Evolutionary conservation across 768 basidiomycete species (phyloP), one percentile per base, ranked within the genome.

Genomic region (Hygrocybe coccinea): DNA sequence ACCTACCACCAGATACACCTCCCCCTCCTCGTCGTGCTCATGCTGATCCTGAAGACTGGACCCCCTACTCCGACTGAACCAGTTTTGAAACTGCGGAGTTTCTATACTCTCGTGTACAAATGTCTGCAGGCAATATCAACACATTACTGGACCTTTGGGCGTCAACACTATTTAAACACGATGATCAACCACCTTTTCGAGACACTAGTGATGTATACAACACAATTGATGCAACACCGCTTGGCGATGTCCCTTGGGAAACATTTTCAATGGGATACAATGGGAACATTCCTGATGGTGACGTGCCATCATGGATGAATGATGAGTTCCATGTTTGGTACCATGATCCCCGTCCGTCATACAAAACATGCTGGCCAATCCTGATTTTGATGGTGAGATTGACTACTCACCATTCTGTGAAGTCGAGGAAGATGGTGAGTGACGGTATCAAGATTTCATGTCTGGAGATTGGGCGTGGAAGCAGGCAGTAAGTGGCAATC

Each of bases 401-500:
- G 57, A 71, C 44, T 59, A 38, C 19, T 38, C 62, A 0, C 70
- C 70, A 5, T 67, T 65, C 53, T 57, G 36, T 11, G 10, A 11
- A 11, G 38, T 5, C 29, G 66, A 68, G 15, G 46, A 52, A 0
- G 45, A 64, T 7, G 69, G 66, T 0, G 60, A 66, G 21, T 56
- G 68, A 0, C 62, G 59, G 5, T 74, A 61, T 51, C 39, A 44
- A 2, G 63, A 77, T 60, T 60, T 79, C 17, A 73, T 76, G 71
- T 74, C 72, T 1, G 73, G 65, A 3, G 55, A 71, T 53, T 74
- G 71, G 71, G 63, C 68, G 6, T 69, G 64, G 62, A 59, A 58
- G 14, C 62, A 75, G 58, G 68, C 71, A 7, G 73, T 74, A 57
- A 11, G 63, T 52, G 29, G 29, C 29, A 29, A 29, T 29, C 45